Evolutionary conservation across 2,329 filamentous ascomycete genomes (phyloP), one percentile per base, ranked within the genome.

Genomic region (Chrysoporthe austroafricana): DNA sequence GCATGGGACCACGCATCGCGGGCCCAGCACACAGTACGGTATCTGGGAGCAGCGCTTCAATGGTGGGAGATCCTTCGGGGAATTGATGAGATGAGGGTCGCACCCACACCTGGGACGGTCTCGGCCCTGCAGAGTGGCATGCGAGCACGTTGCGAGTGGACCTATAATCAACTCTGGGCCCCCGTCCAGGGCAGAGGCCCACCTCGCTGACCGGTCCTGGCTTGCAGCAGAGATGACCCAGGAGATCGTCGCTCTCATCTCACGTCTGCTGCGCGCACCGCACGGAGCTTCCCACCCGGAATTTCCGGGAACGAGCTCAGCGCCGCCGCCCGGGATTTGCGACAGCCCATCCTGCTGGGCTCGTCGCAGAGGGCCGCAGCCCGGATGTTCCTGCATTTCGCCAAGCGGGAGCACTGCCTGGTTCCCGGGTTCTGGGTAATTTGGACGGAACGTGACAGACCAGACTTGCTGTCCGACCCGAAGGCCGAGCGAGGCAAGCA

Each of bases 311-410:
- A 39, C 9, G 36, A 39, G 36, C 36, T 39, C 36, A 54, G 50
- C 50, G n/a, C 21, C 36, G 36, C 9, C 9, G 26, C 26, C 26
- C 26, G 36, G 36, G 9, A 36, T 9, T 34, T 57, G 52, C 34
- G 7, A 32, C 52, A 26, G 11, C 32, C n/a, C 21, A 39, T 6
- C 6, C 36, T 39, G 36, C 5, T 39, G 36, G 36, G 36, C 36
- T 39, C 36, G 6, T 39, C 9, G 36, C 36, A 18, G 32, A 39
- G 0, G 26, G 56, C 56, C 36, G 26, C 54, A 39, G 5, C 14
- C 36, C 50, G 21, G 18, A 21, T 34, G n/a, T n/a, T 18, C 56
- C 18, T 42, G 56, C 56, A 42, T 58, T 58, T 58, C 58, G 43
- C 43, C 58, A 61, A 16, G 58, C 26, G 43, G 58, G 21, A 26